Conservation (phyloP, 352 stramenopile genomes). For the Phytophthora chlamydospora region DNA sequence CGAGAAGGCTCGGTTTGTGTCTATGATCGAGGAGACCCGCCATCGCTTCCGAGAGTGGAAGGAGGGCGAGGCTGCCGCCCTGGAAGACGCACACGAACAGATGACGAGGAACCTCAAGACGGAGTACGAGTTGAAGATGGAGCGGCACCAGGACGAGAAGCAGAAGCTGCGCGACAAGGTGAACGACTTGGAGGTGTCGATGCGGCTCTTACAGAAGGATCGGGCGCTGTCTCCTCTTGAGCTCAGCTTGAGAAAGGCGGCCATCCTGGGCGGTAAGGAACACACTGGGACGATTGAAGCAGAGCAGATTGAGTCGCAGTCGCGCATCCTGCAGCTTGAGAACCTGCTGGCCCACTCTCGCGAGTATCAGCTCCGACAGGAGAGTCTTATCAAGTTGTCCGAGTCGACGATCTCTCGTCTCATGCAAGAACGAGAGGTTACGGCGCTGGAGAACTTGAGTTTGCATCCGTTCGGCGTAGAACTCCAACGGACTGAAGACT, state of each 20-base stretch:
- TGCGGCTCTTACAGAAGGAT: constrained; percentile 70
- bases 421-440: constrained; percentile 60
- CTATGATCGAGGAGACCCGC: constrained; percentile 56
- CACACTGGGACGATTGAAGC: constrained; percentile 46
- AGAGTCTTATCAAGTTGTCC: constrained; percentile 67
- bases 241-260: constrained; percentile 64
- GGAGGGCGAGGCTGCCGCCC: constrained; percentile 47
- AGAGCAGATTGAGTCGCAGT: constrained; percentile 61
- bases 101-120: constrained; percentile 55
- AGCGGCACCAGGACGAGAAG: constrained; percentile 73
- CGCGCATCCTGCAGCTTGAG: constrained; percentile 63
- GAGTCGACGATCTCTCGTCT: constrained; percentile 68
- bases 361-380: constrained; percentile 65
- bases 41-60: constrained; percentile 75
- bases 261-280: constrained; percentile 60
- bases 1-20: constrained; percentile 62
- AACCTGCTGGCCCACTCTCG: constrained; percentile 58
- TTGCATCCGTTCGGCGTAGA: constrained; percentile 35
- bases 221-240: constrained; percentile 64
- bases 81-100: constrained; percentile 54
- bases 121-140: constrained; percentile 72
- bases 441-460: constrained; percentile 51
- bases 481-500: constrained; percentile 10
- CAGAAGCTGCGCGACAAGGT: constrained; percentile 78
- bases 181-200: constrained; percentile 72